Conservation (phyloP, 2,329 filamentous ascomycete species). For the Exophiala alcalophila region DNA sequence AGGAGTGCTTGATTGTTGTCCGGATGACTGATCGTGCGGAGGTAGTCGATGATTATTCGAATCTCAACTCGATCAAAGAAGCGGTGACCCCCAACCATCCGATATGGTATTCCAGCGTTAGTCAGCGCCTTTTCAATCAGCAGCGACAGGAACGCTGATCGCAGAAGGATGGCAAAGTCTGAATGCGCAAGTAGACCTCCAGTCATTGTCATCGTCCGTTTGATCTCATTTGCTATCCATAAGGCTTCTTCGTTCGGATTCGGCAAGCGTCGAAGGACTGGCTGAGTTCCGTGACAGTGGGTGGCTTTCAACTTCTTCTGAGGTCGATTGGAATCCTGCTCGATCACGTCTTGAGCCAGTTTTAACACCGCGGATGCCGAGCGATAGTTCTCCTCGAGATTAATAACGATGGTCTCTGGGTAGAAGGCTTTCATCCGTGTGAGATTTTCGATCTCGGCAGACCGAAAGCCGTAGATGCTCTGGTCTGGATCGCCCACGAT, state of each 20-base stretch:
- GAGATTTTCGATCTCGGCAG: constrained; percentile 87
- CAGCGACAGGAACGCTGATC: constrained; percentile 76
- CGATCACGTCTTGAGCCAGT: constrained; percentile 78
- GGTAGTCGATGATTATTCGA: constrained; percentile 81
- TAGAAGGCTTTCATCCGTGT: constrained; percentile 73
- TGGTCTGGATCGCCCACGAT: constrained; percentile 97
- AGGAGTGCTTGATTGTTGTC: constrained; percentile 82
- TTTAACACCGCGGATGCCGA: constrained; percentile 82
- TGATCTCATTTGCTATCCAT: constrained; percentile 86
- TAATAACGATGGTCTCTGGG: constrained; percentile 73
- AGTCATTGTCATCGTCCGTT: constrained; percentile 65
- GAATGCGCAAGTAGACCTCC: constrained; percentile 69
- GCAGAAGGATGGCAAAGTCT: constrained; percentile 83
- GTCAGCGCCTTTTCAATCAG: constrained; percentile 82
- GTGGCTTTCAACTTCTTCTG: constrained; percentile 76
- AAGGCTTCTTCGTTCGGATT: constrained; percentile 70
- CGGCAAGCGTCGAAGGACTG: constrained; percentile 73
- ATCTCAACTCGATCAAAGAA: constrained; percentile 93
- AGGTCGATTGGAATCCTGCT: constrained; percentile 80
- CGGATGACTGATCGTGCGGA: constrained; percentile 79
- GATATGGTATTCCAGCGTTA: constrained; percentile 78
- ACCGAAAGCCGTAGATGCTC: constrained; percentile 95
- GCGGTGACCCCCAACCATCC: constrained; percentile 84
- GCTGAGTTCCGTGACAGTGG: constrained; percentile 73
- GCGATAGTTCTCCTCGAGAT: constrained; percentile 90